These are phyloP conservation scores for Ogataea methylovora DNA, from an alignment of 805 yeast species.

Conservation along the genomic window DNA sequence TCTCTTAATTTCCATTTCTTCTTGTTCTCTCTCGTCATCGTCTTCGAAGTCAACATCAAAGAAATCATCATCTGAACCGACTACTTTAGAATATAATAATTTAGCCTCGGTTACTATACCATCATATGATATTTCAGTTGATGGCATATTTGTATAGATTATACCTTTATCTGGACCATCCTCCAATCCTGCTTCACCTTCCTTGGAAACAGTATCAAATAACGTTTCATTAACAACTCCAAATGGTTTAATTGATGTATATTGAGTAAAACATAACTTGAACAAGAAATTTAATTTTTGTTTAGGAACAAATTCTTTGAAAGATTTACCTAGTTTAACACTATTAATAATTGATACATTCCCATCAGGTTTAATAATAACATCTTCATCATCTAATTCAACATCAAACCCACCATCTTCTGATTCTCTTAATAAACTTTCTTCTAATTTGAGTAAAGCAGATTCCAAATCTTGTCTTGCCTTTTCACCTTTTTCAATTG, in stretches of 20 bases:
- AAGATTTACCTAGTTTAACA: slow-evolving; percentile 77
- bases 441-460: slow-evolving; percentile 76
- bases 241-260: slow-evolving; percentile 47
- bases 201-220: slow-evolving; percentile 25
- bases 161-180: slow-evolving; percentile 41
- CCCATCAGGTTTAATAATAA: slow-evolving; percentile 48
- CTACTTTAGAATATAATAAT: slow-evolving; percentile 64
- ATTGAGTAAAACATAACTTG: slow-evolving; percentile 56
- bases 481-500: slow-evolving; percentile 60
- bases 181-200: slow-evolving; percentile 2
- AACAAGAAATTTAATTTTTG: slow-evolving; percentile 57
- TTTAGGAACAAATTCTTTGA: slow-evolving; percentile 77
- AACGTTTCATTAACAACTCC: slow-evolving; percentile 39
- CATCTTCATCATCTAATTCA: slow-evolving; percentile 43
- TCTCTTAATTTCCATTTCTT: not conserved
- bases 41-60: slow-evolving; percentile 96
- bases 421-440: slow-evolving; percentile 73
- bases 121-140: slow-evolving; percentile 84
- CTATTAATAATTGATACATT: slow-evolving; percentile 61
- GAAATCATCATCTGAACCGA: slow-evolving; percentile 93
- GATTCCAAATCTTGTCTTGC: slow-evolving; percentile 74
- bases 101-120: slow-evolving; percentile 82
- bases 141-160: slow-evolving; percentile 55
- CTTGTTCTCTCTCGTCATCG: slow-evolving; percentile 49
- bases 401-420: slow-evolving; percentile 49